These are phyloP conservation scores for Alternaria sp. DNA, from an alignment of 2,329 filamentous ascomycete species.

Conservation along the genomic window DNA sequence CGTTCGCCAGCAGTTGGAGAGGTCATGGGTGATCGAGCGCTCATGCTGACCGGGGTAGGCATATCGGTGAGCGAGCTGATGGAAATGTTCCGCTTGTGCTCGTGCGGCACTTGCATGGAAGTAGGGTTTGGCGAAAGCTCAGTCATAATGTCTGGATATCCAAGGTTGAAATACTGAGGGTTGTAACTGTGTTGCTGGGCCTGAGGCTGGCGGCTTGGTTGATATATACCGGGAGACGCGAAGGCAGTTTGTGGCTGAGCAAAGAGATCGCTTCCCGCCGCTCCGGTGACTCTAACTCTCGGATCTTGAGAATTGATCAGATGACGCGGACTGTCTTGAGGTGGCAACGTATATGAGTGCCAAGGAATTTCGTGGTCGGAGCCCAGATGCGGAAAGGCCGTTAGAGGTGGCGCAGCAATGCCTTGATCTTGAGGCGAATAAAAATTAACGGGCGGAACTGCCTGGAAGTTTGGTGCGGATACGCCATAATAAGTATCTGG, in stretches of 20 bases:
- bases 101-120: conserved; percentile 30
- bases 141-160: conserved; percentile 31
- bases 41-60: conserved; percentile 46
- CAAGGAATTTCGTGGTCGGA: conserved; percentile 33
- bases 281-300: conserved; percentile 41
- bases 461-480: conserved; percentile 32
- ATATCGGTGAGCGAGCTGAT: conserved; percentile 40
- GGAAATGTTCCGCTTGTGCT: conserved; percentile 43
- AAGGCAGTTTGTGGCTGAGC: conserved; percentile 44
- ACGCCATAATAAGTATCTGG: conserved; percentile 40
- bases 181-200: conserved; percentile 33
- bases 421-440: conserved; percentile 39
- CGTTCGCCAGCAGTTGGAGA: conserved; percentile 35
- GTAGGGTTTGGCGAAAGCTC: conserved; percentile 27
- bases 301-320: conserved; percentile 37
- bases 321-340: conserved; percentile 43
- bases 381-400: conserved; percentile 41
- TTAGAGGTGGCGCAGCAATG: conserved; percentile 34
- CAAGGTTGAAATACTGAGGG: conserved; percentile 26
- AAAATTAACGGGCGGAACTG: conserved; percentile 26
- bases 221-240: conserved; percentile 40
- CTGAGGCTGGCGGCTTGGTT: conserved; percentile 36
- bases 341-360: conserved; percentile 28
- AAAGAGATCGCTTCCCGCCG: conserved; percentile 32
- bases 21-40: conserved; percentile 36